Evolutionary conservation across 257 asterid species (phyloP).

Genomic region (Solanum bulbocastanum): DNA sequence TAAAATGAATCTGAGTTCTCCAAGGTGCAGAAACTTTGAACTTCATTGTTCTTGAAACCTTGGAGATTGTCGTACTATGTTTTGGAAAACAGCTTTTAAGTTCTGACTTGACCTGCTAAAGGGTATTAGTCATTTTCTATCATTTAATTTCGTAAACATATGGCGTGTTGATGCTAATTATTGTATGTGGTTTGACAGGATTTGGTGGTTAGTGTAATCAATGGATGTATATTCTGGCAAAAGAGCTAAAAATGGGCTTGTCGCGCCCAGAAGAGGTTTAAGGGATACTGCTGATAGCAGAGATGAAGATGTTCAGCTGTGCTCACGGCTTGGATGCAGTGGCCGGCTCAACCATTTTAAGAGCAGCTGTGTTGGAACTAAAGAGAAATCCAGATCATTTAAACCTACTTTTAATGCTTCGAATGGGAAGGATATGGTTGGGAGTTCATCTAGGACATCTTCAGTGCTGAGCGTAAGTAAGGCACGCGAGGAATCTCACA

Average conservation of each 20-base stretch:
- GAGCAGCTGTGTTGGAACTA: conserved; percentile 18
- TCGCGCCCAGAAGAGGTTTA: conserved; percentile 25
- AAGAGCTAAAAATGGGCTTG: conserved; percentile 22
- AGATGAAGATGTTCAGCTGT: conserved; percentile 38
- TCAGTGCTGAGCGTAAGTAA: conserved; percentile 14
- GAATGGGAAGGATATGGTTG: conserved; percentile 23
- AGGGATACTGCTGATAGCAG: conserved; percentile 17
- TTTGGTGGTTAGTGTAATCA: background rate
- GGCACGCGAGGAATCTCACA: conserved; percentile 14
- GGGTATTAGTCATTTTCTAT: background rate
- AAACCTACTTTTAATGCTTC: conserved; percentile 25
- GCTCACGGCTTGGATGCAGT: conserved; percentile 69
- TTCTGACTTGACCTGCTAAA: background rate
- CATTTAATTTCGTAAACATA: background rate
- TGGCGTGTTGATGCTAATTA: background rate
- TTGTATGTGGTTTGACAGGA: background rate
- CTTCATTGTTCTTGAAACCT: background rate
- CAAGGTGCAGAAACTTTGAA: background rate
- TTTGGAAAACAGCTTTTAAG: background rate
- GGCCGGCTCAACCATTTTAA: conserved; percentile 53
- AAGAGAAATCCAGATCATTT: conserved; percentile 33
- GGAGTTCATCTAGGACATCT: conserved; percentile 24
- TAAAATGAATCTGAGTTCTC: background rate
- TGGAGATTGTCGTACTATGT: background rate
- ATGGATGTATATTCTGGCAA: conserved; percentile 45